Evolutionary conservation across 108 stramenopile species (phyloP).

Genomic region (Aurantiochytrium sp.): DNA sequence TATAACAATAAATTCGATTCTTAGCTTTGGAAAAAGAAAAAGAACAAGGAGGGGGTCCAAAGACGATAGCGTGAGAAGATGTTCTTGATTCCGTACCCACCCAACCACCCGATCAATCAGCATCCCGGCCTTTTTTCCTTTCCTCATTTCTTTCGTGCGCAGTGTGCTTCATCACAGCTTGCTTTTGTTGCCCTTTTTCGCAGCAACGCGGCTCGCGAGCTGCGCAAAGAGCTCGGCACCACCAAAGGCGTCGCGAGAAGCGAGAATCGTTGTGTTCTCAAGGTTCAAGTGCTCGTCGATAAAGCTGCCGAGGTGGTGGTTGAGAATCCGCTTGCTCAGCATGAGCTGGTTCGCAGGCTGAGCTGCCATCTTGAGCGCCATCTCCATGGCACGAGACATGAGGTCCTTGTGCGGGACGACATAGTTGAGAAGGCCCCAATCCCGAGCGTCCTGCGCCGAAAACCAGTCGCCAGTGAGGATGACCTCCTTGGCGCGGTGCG

Average conservation of each 20-base stretch:
- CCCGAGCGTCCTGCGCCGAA: neutral
- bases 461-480: slow-evolving; percentile 7
- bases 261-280: neutral
- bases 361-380: neutral
- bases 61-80: no score
- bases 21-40: no score
- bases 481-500: neutral
- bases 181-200: neutral
- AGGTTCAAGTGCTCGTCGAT: neutral
- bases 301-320: neutral
- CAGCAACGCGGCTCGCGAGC: neutral
- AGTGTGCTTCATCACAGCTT: neutral
- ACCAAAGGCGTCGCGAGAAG: neutral
- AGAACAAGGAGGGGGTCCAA: no score
- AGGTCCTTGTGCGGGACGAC: neutral
- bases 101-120: no score
- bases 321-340: neutral
- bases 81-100: no score
- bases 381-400: neutral
- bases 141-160: no score
- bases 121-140: no score
- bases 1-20: no score
- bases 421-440: neutral
- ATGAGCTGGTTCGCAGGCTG: neutral
- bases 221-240: neutral